Evolutionary conservation across 2,329 filamentous ascomycete genomes (phyloP).

Genomic region (Beauveria sp.): DNA sequence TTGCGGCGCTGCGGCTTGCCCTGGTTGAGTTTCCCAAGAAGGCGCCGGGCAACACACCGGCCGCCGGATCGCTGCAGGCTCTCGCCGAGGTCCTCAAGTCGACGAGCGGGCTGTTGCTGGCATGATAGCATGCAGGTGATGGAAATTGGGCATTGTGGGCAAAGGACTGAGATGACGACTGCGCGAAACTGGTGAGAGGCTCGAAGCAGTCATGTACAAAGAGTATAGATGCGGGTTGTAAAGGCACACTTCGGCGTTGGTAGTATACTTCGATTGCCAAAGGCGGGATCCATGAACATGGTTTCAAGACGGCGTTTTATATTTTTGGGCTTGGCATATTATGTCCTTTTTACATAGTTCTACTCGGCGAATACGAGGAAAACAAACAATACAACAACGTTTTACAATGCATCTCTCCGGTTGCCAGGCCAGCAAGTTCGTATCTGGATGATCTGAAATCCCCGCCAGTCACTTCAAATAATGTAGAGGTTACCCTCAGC

Average conservation of each 20-base stretch:
- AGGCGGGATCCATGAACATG: background rate
- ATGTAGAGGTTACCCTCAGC: no score
- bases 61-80: slow-evolving; percentile 44
- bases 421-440: background rate
- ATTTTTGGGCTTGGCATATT: background rate
- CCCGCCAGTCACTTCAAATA: no score
- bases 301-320: background rate
- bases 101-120: slow-evolving; percentile 42
- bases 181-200: background rate
- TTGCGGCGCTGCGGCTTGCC: slow-evolving; percentile 63
- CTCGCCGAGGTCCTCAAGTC: slow-evolving; percentile 45
- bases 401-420: background rate
- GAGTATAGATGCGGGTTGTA: background rate
- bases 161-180: background rate
- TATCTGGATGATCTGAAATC: background rate
- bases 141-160: background rate
- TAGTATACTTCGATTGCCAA: background rate
- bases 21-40: slow-evolving; percentile 65
- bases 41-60: slow-evolving; percentile 39
- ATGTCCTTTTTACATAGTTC: background rate
- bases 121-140: slow-evolving; percentile 15
- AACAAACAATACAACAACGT: background rate
- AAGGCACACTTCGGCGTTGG: background rate
- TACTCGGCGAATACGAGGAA: background rate
- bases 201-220: background rate